Evolutionary conservation across 2,329 filamentous ascomycete genomes (phyloP).

Genomic region (Hypoxylon sp.): DNA sequence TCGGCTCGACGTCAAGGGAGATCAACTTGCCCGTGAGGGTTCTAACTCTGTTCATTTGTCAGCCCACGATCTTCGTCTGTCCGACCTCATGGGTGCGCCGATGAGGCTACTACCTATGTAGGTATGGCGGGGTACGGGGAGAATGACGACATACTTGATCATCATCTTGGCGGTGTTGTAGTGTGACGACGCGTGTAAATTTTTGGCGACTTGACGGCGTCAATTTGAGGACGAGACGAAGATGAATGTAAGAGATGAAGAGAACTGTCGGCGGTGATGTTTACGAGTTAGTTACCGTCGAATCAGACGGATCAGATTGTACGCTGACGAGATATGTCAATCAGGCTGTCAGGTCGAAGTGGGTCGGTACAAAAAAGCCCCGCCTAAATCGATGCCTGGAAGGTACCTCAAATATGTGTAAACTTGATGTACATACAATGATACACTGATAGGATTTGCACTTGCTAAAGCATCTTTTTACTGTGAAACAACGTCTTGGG

Average conservation of each 20-base stretch:
- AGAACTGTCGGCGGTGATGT: neutral
- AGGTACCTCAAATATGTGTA: too few relatives aligned
- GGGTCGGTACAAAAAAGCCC: too few relatives aligned
- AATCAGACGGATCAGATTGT: neutral
- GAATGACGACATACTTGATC: conserved; percentile 48
- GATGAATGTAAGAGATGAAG: neutral
- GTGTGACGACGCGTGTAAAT: neutral
- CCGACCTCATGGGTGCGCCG: neutral
- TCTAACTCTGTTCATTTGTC: conserved; percentile 77
- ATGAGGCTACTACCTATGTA: neutral
- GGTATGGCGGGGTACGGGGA: conserved; percentile 30
- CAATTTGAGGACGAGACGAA: neutral
- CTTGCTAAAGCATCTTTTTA: too few relatives aligned
- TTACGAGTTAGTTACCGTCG: neutral
- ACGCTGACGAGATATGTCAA: neutral
- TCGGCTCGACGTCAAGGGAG: conserved; percentile 94
- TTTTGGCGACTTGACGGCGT: neutral
- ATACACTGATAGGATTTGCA: too few relatives aligned
- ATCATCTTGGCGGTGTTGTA: conserved; percentile 49
- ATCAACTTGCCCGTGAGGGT: conserved; percentile 99
- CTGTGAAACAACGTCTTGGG: neutral
- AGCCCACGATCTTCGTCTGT: conserved; percentile 24
- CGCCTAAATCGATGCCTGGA: too few relatives aligned
- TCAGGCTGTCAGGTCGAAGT: too few relatives aligned
- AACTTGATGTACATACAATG: too few relatives aligned